phyloP scores from a whole-genome alignment of 257 asterid species.

The Rauvolfia tetraphylla region DNA sequence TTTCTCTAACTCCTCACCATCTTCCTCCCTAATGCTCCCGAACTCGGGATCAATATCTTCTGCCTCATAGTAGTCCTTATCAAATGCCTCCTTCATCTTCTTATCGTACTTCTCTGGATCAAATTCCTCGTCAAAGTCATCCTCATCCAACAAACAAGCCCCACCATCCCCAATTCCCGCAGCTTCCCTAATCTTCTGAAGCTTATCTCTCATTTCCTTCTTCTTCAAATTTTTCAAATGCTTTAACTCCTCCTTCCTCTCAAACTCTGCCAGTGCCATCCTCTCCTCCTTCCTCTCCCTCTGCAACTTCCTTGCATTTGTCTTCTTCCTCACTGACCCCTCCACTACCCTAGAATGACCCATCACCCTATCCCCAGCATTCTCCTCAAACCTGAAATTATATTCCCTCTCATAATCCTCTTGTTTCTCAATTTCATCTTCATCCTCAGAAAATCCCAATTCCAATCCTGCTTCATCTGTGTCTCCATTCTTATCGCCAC shows the following conservation, averaged over 20 bases:
- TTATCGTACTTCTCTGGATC: constrained; percentile 68
- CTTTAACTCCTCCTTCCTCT: constrained; percentile 73
- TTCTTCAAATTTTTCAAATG: constrained; percentile 79
- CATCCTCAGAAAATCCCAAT: constrained; percentile 53
- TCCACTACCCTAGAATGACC: constrained; percentile 70
- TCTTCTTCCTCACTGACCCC: constrained; percentile 84
- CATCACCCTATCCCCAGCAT: constrained; percentile 70
- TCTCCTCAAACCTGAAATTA: constrained; percentile 77
- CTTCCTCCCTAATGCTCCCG: constrained; percentile 1
- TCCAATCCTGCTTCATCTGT: constrained; percentile 31
- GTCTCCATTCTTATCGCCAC: constrained; percentile 26
- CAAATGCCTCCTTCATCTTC: constrained; percentile 70
- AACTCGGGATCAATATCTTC: constrained; percentile 41
- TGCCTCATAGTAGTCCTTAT: constrained; percentile 54
- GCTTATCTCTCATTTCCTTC: constrained; percentile 75
- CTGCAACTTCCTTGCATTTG: constrained; percentile 60
- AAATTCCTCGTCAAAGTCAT: constrained; percentile 77
- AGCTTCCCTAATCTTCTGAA: constrained; percentile 67
- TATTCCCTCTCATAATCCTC: constrained; percentile 75
- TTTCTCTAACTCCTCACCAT: constrained; percentile 34
- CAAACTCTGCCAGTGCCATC: constrained; percentile 54
- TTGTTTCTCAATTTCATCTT: constrained; percentile 69
- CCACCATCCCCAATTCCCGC: constrained; percentile 64
- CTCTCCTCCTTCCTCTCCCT: constrained; percentile 90
- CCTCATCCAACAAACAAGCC: constrained; percentile 39